Base-by-base conservation (phyloP, 1,284 basidiomycete species). In the Malassezia nana region DNA sequence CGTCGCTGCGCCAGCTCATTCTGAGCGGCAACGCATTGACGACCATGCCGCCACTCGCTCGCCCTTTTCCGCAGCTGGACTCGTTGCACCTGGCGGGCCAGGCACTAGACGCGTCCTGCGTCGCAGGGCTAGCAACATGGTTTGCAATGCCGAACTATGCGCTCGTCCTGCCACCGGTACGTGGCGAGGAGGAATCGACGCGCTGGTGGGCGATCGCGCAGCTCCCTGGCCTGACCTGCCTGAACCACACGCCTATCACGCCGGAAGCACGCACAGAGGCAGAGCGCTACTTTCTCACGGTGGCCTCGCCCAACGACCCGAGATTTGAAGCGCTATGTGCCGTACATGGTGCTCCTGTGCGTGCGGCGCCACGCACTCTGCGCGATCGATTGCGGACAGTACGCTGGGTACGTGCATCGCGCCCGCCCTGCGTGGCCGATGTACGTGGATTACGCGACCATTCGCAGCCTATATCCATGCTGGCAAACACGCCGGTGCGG, bases 191-290 rank as follows among this genome's bases (percentile, higher is more conserved):
- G 20, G n/a, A 42, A 20, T 15, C 20, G 9, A 16, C 40, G 22
- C 81, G 85, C 47, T 80, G 83, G 57, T 78, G 88, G 63, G 75
- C 81, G 35, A 82, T 92, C 56, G 85, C 87, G 42, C 82, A 81
- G 66, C 78, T 92, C 4, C 80, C 83, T 4, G 77, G 77, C 10
- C 78, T 94, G 25, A 66, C 69, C 9, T 68, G 69, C 28, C 80
- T 94, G 33, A 87, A 95, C 73, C 83, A 83, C 20, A 58, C 57
- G 43, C 66, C 87, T 84, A 81, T 91, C 47, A 80, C 83, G 4
- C 52, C 74, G 7, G 81, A 80, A 57, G 89, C 92, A 70, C 79
- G 91, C 31, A 78, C 76, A n/a, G 91, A 95, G 66, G 83, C 85
- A 45, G 90, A 95, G 75, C 75, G 88, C 35, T 87, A 85, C 69